Evolutionary conservation across 1,284 basidiomycete genomes (phyloP).

Genomic region (Fistulinella cinereoalba): DNA sequence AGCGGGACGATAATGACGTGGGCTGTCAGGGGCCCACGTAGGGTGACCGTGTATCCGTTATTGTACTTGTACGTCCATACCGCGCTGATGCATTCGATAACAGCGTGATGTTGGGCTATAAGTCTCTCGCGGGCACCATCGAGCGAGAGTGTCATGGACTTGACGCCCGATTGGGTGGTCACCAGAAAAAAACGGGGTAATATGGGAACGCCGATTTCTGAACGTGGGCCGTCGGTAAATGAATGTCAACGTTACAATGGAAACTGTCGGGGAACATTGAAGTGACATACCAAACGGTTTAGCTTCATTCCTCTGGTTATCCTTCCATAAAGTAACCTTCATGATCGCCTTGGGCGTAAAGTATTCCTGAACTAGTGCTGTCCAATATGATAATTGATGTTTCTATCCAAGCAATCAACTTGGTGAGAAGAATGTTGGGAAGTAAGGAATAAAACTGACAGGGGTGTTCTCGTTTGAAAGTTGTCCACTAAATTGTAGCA

Average conservation of each 20-base stretch:
- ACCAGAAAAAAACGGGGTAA: slow-evolving; percentile 80
- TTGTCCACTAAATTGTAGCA: slow-evolving; percentile 64
- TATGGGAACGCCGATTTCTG: slow-evolving; percentile 73
- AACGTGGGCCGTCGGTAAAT: slow-evolving; percentile 11
- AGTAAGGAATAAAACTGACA: slow-evolving; percentile 36
- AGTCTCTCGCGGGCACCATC: slow-evolving; percentile 69
- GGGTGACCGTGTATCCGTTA: slow-evolving; percentile 70
- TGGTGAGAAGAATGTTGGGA: neutral
- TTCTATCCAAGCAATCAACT: no score
- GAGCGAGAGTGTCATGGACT: slow-evolving; percentile 68
- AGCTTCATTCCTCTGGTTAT: slow-evolving; percentile 68
- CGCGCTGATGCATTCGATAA: slow-evolving; percentile 66
- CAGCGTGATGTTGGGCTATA: slow-evolving; percentile 44
- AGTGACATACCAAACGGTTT: slow-evolving; percentile 69
- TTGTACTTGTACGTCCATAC: slow-evolving; percentile 74
- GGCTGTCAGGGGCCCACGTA: slow-evolving; percentile 66
- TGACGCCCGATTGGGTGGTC: slow-evolving; percentile 75
- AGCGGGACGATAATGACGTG: slow-evolving; percentile 48
- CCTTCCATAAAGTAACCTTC: slow-evolving; percentile 79
- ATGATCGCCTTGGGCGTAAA: slow-evolving; percentile 64
- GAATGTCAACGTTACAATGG: slow-evolving; percentile 8
- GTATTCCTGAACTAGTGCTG: slow-evolving; percentile 55
- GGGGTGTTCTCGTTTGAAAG: slow-evolving; percentile 50
- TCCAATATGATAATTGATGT: slow-evolving; percentile 63
- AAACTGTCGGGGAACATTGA: slow-evolving; percentile 2